These are phyloP conservation scores for Phialophora chinensis DNA, from an alignment of 2,329 filamentous ascomycete genomes.

Conservation along the genomic window DNA sequence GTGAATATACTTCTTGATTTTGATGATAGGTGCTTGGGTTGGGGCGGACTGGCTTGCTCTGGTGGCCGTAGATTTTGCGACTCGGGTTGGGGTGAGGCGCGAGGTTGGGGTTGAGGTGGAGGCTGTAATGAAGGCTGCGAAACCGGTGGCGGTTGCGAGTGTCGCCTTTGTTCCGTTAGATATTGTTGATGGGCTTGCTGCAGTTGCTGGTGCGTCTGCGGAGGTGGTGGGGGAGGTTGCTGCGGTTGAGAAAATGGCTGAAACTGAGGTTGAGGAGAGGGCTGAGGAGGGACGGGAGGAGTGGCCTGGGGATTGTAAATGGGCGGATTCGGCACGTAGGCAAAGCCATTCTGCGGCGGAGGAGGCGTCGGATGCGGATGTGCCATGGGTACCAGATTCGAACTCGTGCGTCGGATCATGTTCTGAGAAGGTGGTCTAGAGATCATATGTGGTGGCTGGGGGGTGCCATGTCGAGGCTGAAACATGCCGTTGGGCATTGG, in stretches of 20 bases:
- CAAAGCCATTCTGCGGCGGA: conserved; percentile 71
- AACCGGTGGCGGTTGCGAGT: conserved; percentile 67
- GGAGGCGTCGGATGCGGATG: conserved; percentile 67
- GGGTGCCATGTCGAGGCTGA: conserved; percentile 76
- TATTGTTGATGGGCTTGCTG: conserved; percentile 70
- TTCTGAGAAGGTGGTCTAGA: conserved; percentile 83
- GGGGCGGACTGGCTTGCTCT: conserved; percentile 52
- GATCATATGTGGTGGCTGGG: conserved; percentile 71
- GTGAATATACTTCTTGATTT: conserved; percentile 96
- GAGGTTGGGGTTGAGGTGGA: conserved; percentile 59
- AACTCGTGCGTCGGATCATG: conserved; percentile 75
- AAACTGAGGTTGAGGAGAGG: conserved; percentile 47
- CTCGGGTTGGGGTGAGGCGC: conserved; percentile 48
- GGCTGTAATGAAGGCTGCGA: conserved; percentile 64
- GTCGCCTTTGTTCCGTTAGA: conserved; percentile 75
- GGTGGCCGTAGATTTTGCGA: conserved; percentile 42
- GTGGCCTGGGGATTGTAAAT: conserved; percentile 76
- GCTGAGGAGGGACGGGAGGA: conserved; percentile 42
- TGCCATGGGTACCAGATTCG: conserved; percentile 71
- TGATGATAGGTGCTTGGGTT: conserved; percentile 67
- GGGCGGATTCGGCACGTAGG: conserved; percentile 83
- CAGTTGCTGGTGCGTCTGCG: conserved; percentile 49
- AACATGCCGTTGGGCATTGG: conserved; percentile 82
- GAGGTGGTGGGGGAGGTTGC: conserved; percentile 50
- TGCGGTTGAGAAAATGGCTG: conserved; percentile 49